Evolutionary conservation across 805 yeast species (phyloP).

Genomic region (Candida patagonica): DNA sequence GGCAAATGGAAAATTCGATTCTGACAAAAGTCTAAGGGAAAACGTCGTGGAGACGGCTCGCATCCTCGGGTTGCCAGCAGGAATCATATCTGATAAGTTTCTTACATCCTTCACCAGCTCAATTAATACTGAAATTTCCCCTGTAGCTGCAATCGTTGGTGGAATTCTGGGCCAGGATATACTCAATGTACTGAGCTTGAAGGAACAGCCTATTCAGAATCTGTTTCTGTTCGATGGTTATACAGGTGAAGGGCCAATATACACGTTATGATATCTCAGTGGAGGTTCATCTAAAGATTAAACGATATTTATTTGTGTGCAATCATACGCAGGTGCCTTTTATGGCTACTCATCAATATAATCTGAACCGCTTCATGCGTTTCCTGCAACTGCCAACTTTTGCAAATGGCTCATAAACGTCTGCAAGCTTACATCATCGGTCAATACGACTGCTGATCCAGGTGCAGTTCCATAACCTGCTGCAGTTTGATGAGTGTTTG

Average conservation of each 20-base stretch:
- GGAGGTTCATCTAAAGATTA: too few relatives aligned
- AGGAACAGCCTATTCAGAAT: conserved; percentile 77
- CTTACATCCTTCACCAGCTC: conserved; percentile 25
- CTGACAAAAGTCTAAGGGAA: conserved; percentile 6
- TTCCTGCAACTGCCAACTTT: conserved; percentile 66
- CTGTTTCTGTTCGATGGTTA: conserved; percentile 67
- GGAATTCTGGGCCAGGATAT: conserved; percentile 88
- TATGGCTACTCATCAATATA: too few relatives aligned
- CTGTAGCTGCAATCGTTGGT: conserved; percentile 80
- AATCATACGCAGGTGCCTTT: too few relatives aligned
- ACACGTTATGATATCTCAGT: conserved; percentile 36
- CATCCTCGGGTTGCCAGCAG: conserved; percentile 37
- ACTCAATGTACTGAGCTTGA: conserved; percentile 66
- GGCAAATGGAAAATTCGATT: background rate
- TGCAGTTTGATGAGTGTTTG: conserved; percentile 64
- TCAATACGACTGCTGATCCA: conserved; percentile 73
- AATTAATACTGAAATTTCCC: conserved; percentile 55
- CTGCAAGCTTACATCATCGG: conserved; percentile 93
- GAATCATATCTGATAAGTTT: conserved; percentile 35
- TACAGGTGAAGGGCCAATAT: conserved; percentile 69
- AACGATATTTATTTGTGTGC: too few relatives aligned
- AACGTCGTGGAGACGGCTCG: conserved; percentile 16
- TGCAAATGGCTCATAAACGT: conserved; percentile 93
- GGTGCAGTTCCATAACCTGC: conserved; percentile 40
- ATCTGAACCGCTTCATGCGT: conserved; percentile 7